phyloP scores from a whole-genome alignment of 2,329 filamentous ascomycete species.

The Aspergillus nomiae region DNA sequence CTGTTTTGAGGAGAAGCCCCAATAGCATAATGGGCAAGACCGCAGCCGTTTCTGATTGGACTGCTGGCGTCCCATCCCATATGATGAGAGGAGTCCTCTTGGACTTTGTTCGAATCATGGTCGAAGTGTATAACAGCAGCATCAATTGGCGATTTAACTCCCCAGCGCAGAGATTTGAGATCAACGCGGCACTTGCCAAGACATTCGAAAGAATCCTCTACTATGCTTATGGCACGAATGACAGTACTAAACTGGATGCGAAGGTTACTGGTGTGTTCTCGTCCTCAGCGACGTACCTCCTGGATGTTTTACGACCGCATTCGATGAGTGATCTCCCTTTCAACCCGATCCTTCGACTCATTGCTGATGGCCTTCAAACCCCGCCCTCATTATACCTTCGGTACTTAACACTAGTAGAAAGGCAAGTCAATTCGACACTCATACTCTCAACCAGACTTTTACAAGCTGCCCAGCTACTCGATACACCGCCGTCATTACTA shows the following conservation, averaged over 20 bases:
- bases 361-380: constrained; percentile 63
- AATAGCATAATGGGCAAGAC: constrained; percentile 34
- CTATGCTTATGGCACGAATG: constrained; percentile 74
- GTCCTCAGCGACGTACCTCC: constrained; percentile 72
- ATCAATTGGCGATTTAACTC: constrained; percentile 80
- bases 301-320: constrained; percentile 73
- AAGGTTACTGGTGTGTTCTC: constrained; percentile 66
- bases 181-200: constrained; percentile 68
- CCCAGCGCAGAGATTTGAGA: constrained; percentile 66
- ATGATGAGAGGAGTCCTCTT: constrained; percentile 71
- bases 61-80: constrained; percentile 76
- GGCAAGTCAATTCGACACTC: constrained; percentile 67
- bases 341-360: constrained; percentile 72
- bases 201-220: constrained; percentile 72
- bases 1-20: constrained; percentile 46
- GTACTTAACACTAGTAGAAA: constrained; percentile 57
- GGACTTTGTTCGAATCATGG: constrained; percentile 71
- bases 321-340: constrained; percentile 72
- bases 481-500: constrained; percentile 65
- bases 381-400: constrained; percentile 65
- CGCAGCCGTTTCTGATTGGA: constrained; percentile 47
- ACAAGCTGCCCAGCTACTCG: constrained; percentile 67
- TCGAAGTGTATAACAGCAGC: constrained; percentile 84
- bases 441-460: constrained; percentile 69
- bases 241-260: constrained; percentile 49